These are phyloP conservation scores for Thalassiosira mediterranea DNA, from an alignment of 352 stramenopile genomes.

Conservation along the genomic window DNA sequence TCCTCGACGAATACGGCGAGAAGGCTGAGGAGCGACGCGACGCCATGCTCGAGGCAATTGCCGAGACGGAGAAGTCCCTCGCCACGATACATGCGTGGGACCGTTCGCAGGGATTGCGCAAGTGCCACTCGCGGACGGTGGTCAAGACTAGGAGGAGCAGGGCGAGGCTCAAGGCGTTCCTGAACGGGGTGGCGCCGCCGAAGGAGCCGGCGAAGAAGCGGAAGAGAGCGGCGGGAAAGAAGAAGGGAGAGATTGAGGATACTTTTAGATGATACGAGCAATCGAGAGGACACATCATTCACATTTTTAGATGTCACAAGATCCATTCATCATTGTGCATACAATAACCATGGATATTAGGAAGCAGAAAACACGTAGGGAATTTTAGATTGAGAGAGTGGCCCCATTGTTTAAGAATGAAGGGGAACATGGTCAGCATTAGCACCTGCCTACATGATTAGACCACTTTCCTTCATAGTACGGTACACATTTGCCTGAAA, in stretches of 20 bases:
- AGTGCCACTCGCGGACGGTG: constrained; percentile 43
- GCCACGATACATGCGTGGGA: constrained; percentile 40
- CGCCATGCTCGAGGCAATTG: constrained; percentile 23
- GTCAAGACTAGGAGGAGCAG: constrained; percentile 46
- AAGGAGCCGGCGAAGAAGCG: constrained; percentile 23
- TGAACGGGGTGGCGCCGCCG: constrained; percentile 22
- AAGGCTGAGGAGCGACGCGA: constrained; percentile 13
- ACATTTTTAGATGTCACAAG: too few relatives aligned
- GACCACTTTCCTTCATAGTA: too few relatives aligned
- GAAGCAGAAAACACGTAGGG: too few relatives aligned
- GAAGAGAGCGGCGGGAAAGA: constrained; percentile 15
- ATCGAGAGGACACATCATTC: too few relatives aligned
- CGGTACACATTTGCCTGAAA: too few relatives aligned
- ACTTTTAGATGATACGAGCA: too few relatives aligned
- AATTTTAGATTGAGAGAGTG: too few relatives aligned
- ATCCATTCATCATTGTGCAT: too few relatives aligned
- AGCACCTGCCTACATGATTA: too few relatives aligned
- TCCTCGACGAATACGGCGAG: constrained; percentile 31
- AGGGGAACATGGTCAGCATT: too few relatives aligned
- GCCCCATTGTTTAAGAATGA: too few relatives aligned
- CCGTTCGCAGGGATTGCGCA: constrained; percentile 27
- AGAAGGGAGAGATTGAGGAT: neutral
- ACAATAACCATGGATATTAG: too few relatives aligned
- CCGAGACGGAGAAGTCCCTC: constrained; percentile 33
- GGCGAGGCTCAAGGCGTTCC: constrained; percentile 42